Base-by-base conservation (phyloP, 2,329 filamentous ascomycete species). In the Aspergillus carbonarius region DNA sequence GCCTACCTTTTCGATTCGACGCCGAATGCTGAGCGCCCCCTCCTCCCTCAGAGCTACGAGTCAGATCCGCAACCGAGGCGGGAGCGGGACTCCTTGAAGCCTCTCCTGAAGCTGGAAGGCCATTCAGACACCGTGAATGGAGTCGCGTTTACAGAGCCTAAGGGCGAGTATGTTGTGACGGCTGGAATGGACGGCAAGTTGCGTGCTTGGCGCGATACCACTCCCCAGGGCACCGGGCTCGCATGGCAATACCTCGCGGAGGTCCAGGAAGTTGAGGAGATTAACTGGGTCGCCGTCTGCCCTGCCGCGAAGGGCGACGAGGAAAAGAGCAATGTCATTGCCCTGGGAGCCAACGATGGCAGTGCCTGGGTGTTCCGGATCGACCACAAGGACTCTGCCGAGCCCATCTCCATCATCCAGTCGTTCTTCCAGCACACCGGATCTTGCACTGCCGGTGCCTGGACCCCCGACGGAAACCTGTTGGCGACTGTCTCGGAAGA, bases 361-460 rank as follows among this genome's bases (percentile, higher is more conserved):
- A 93, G 88, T 53, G 92, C 97, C 42, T 99, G 95, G 95, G 89
- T 99, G 9, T 96, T 97, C 79, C 88, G 87, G n/a, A 83, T 98
- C 69, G 88, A 93, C 74, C 79, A 84, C 30, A 81, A 81, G 55
- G 87, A 91, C 34, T 76, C 80, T 35, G 76, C 81, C 13, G 79
- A 78, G 32, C 82, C 90, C 7, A 82, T 98, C 54, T 87, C 88
- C 68, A 95, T 98, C 70, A 83, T 96, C 5, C 91, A 96, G 79
- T 89, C 89, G 25, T 97, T 95, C 79, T 97, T 96, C 81, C 83
- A 96, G 25, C 95, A 98, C 79, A 93, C 90, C 3, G 89, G 79
- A 17, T 79, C 90, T 27, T 96, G 90, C 78, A 98, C 95, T 1
- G 93, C 93, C 7, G 95, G 95, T 59, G 83, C 89, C 1, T 99